Percentiles rank a stretch among this genome's conserved stretches.
Evolutionary conservation across 2,329 filamentous ascomycete species (phyloP).

Genomic region (Paracoccidioides brasiliensis): DNA sequence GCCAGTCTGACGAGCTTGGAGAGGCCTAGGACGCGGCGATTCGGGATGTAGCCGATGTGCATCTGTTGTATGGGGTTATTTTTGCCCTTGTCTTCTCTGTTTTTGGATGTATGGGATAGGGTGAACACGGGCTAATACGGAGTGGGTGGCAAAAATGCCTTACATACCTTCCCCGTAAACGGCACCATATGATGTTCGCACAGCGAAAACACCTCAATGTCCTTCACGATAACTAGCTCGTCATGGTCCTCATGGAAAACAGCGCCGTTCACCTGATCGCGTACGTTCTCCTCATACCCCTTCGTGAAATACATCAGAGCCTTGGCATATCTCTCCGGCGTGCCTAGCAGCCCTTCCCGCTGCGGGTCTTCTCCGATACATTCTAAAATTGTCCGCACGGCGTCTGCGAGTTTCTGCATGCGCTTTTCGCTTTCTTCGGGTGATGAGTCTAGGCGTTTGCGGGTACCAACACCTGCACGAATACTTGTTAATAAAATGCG

Average conservation of each 20-base stretch:
- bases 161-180: constrained; percentile 74
- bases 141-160: too few relatives aligned
- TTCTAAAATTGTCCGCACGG: constrained; percentile 50
- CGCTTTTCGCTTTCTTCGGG: constrained; percentile 45
- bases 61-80: constrained; percentile 45
- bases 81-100: neutral
- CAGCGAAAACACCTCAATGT: constrained; percentile 87
- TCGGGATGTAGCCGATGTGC: constrained; percentile 97
- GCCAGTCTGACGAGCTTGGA: constrained; percentile 93
- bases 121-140: too few relatives aligned
- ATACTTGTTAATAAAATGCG: neutral
- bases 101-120: neutral
- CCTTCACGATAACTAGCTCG: constrained; percentile 94
- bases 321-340: constrained; percentile 80
- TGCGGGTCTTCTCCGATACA: constrained; percentile 54
- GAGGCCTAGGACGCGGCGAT: constrained; percentile 79
- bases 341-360: constrained; percentile 49
- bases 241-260: constrained; percentile 96
- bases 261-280: constrained; percentile 81
- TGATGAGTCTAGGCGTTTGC: constrained; percentile 42
- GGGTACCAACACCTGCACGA: constrained; percentile 32
- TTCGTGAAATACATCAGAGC: constrained; percentile 93
- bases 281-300: constrained; percentile 89
- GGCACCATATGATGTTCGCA: constrained; percentile 98
- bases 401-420: constrained; percentile 48